Conservation (phyloP, 345 rosid genomes). For the Brassica juncea region DNA sequence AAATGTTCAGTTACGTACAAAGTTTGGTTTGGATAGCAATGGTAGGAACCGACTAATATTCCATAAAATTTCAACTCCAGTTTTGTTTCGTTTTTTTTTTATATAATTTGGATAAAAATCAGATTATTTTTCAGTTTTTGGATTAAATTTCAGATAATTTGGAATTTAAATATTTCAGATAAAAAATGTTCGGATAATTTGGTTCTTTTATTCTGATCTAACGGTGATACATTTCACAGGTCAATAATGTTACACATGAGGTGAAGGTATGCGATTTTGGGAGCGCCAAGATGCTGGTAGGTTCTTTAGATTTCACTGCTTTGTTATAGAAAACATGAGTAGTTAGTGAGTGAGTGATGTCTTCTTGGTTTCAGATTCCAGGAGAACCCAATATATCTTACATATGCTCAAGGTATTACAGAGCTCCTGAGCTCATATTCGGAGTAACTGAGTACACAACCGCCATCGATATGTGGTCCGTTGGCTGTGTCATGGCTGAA, state of each 20-base stretch:
- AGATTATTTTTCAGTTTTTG: no score
- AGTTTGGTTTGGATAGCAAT: no score
- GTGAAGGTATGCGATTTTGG: conserved; percentile 94
- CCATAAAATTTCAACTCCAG: no score
- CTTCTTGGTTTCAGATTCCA: conserved; percentile 56
- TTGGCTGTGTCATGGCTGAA: conserved; percentile 89
- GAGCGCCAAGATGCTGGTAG: conserved; percentile 90
- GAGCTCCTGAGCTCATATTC: conserved; percentile 95
- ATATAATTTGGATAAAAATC: no score
- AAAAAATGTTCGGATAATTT: no score
- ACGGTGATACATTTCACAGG: conserved; percentile 45
- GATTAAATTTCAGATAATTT: no score
- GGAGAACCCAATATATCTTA: conserved; percentile 93
- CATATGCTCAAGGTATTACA: conserved; percentile 90
- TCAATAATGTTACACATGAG: conserved; percentile 88
- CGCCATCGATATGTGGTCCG: conserved; percentile 96
- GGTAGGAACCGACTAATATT: no score
- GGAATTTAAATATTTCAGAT: no score
- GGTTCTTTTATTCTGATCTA: neutral
- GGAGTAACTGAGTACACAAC: conserved; percentile 81
- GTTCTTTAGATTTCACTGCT: neutral
- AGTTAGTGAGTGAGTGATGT: conserved; percentile 23
- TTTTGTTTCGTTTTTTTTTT: no score
- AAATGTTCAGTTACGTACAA: no score
- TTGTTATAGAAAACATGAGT: conserved; percentile 7